Conservation (phyloP, 257 asterid genomes). For the Nicotiana paniculata region DNA sequence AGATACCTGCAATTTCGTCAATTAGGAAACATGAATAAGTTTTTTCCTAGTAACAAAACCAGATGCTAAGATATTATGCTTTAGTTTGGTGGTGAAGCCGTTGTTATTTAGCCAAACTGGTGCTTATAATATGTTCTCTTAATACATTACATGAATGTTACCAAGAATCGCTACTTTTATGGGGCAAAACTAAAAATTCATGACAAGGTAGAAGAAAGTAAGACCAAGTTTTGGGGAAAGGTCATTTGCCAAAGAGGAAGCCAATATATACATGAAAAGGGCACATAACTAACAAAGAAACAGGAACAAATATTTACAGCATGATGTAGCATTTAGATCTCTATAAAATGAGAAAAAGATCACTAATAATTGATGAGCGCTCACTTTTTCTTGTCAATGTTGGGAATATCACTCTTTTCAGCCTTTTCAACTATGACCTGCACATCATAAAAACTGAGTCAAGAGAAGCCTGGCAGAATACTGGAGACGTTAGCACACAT, state of each 20-base stretch:
- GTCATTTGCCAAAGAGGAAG: background rate
- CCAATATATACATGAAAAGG: background rate
- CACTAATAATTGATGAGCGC: background rate
- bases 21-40: background rate
- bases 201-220: background rate
- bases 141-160: too few species aligned
- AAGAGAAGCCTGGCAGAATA: background rate
- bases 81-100: background rate
- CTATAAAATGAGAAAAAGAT: background rate
- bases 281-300: background rate
- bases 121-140: background rate
- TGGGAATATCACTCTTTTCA: conserved; percentile 34
- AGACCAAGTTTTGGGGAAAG: background rate
- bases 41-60: background rate
- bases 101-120: background rate
- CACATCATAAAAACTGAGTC: background rate
- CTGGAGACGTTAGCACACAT: background rate
- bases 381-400: conserved; percentile 42
- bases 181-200: background rate
- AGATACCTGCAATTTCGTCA: conserved; percentile 22
- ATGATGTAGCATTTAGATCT: background rate
- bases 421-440: conserved; percentile 43
- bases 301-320: background rate
- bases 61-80: background rate
- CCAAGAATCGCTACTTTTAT: background rate